Conservation (phyloP, 768 basidiomycete genomes). For the Cyclocybe cylindracea region DNA sequence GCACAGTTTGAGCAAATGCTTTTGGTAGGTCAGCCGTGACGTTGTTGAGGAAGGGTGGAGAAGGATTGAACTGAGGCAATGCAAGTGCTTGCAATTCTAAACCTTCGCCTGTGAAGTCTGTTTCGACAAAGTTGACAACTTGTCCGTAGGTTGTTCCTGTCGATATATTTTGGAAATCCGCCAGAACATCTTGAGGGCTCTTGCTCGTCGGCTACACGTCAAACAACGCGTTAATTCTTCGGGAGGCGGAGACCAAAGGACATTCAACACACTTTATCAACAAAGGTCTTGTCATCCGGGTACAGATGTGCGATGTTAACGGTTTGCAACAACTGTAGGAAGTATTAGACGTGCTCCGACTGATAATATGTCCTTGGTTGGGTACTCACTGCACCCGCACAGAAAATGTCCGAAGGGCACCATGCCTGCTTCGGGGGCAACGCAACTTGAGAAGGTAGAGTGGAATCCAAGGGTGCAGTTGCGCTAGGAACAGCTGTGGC, state of each 20-base stretch:
- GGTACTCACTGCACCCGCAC: slow-evolving; percentile 66
- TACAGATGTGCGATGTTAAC: slow-evolving; percentile 78
- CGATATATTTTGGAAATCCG: slow-evolving; percentile 61
- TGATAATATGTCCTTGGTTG: too few species aligned
- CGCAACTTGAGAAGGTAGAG: slow-evolving; percentile 65
- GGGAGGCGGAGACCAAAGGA: not conserved
- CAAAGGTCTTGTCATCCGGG: slow-evolving; percentile 84
- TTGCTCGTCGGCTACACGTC: slow-evolving; percentile 68
- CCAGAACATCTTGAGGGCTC: slow-evolving; percentile 61
- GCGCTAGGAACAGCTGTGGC: slow-evolving; percentile 68
- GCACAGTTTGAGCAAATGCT: slow-evolving; percentile 77
- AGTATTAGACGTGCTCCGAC: slow-evolving; percentile 1
- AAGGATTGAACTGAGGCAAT: slow-evolving; percentile 60
- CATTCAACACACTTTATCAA: slow-evolving; percentile 55
- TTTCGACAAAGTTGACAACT: slow-evolving; percentile 69
- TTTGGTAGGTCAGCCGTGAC: slow-evolving; percentile 69
- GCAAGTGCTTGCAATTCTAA: slow-evolving; percentile 69
- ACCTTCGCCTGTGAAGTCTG: slow-evolving; percentile 83
- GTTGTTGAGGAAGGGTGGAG: slow-evolving; percentile 69
- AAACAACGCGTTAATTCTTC: not conserved
- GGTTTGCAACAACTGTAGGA: slow-evolving; percentile 72
- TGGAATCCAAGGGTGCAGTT: slow-evolving; percentile 48
- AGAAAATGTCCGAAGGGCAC: slow-evolving; percentile 79
- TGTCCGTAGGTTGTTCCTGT: slow-evolving; percentile 58
- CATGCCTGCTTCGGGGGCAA: slow-evolving; percentile 72